Conservation (phyloP, 495 filamentous ascomycete genomes). For the Stereocaulon alpinum region DNA sequence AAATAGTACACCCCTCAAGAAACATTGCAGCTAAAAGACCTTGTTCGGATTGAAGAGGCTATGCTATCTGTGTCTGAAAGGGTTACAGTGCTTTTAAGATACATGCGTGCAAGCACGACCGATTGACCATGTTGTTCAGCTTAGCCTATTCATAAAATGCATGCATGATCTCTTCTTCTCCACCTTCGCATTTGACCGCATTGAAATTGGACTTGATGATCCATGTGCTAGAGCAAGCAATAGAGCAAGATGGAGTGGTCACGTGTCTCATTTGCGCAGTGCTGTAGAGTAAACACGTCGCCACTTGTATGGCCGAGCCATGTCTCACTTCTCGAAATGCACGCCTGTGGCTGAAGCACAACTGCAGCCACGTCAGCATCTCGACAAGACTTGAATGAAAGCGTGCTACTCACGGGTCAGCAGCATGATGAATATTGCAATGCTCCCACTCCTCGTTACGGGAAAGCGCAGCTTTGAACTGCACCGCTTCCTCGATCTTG, state of each 20-base stretch:
- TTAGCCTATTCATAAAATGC: no score
- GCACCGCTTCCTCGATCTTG: slow-evolving; percentile 32
- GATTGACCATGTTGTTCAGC: not conserved
- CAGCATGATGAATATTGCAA: slow-evolving; percentile 31
- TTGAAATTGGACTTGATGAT: no score
- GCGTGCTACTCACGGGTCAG: slow-evolving; percentile 34
- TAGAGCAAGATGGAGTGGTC: no score
- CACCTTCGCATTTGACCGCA: no score
- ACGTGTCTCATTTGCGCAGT: no score
- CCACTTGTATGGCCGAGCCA: not conserved
- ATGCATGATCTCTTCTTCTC: no score
- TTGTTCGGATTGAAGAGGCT: not conserved
- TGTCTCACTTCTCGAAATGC: slow-evolving; percentile 23
- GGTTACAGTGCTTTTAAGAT: not conserved
- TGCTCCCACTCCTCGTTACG: slow-evolving; percentile 35
- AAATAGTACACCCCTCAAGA: no score
- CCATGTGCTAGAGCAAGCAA: no score
- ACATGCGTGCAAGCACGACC: not conserved
- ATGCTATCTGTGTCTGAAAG: not conserved
- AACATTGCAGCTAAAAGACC: no score
- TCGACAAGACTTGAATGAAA: not conserved
- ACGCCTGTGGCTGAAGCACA: slow-evolving; percentile 30
- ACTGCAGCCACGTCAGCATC: slow-evolving; percentile 15
- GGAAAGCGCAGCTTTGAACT: slow-evolving; percentile 28
- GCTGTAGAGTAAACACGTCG: not conserved